Evolutionary conservation across 1,139 yeast genomes (phyloP).

Genomic region (Suhomyces bokatorum): DNA sequence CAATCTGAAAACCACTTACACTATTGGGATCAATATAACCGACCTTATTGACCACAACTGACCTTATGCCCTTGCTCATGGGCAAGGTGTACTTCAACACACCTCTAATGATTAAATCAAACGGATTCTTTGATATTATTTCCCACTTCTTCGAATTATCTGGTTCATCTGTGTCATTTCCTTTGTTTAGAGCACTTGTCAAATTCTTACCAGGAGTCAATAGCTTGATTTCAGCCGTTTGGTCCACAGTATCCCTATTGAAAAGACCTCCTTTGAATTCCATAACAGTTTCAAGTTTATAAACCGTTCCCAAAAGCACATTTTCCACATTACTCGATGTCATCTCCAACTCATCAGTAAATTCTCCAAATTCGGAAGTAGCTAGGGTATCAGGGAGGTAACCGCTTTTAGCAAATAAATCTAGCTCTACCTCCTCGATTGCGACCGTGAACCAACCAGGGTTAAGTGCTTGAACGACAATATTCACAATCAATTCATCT

Average conservation of each 20-base stretch:
- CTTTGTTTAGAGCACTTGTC: conserved; percentile 30
- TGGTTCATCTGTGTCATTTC: conserved; percentile 16
- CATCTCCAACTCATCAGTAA: not conserved
- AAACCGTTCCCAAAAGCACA: conserved; percentile 71
- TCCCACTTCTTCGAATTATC: conserved; percentile 70
- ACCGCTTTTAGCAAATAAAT: conserved; percentile 82
- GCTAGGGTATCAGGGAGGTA: conserved; percentile 33
- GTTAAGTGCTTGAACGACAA: conserved; percentile 76
- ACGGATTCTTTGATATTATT: conserved; percentile 73
- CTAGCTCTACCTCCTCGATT: conserved; percentile 70
- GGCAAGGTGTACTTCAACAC: conserved; percentile 76
- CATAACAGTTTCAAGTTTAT: conserved; percentile 68
- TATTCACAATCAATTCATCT: conserved; percentile 81
- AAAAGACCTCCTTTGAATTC: conserved; percentile 78
- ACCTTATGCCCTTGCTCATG: conserved; percentile 53
- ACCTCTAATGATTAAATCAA: conserved; percentile 84
- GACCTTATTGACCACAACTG: conserved; percentile 64
- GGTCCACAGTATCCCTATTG: conserved; percentile 54
- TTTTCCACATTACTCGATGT: conserved; percentile 49
- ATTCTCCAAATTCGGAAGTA: conserved; percentile 3
- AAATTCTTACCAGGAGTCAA: conserved; percentile 72
- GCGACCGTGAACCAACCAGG: conserved; percentile 80
- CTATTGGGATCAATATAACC: conserved; percentile 56
- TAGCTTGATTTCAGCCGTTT: conserved; percentile 71
- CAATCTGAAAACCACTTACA: conserved; percentile 4